Evolutionary conservation across 352 stramenopile genomes (phyloP), one percentile per base, ranked within the genome.

Genomic region (Phytophthora pinifolia): DNA sequence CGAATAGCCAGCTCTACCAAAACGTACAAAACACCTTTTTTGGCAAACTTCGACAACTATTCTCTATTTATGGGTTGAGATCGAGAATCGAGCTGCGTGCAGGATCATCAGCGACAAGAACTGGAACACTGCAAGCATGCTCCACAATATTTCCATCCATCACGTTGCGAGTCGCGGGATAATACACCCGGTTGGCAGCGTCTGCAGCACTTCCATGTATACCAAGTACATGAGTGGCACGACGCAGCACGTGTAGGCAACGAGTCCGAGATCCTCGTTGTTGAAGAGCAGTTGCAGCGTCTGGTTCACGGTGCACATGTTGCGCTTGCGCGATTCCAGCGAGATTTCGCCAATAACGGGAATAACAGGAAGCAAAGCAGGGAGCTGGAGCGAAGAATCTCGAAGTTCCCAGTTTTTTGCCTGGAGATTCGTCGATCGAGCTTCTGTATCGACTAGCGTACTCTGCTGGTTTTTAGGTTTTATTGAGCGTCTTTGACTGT

Each of bases 261-360:
- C 45, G 10, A 67, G 39, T 8, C 35, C 47, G 27, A 72, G 37
- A 29, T 72, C 62, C 15, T 72, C 63, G 63, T 50, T 64, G 5
- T 59, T 44, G 43, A 72, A 72, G 18, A 72, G 48, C 33, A 67
- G 31, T 27, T 59, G 57, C 34, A 63, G 56, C 9, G 52, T 59
- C 20, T 70, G 39, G 15, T 66, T 52, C 18, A 70, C 36, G 12
- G 46, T 27, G 2, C 14, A 18, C 9, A 45, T 56, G 34, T 65
- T 65, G 12, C 60, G 44, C 38, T 48, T 52, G n/a, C 29, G 39
- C 3, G 30, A 15, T 20, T 39, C 37, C 15, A 37, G 17, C 6
- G 9, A 32, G 3, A 22, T 17, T 6, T 45, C 22, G 20, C 34
- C 17, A 20, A 35, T 7, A 8, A 36, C n/a, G 12, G 32, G 12